phyloP scores from a whole-genome alignment of 1,284 basidiomycete genomes.

The Cutaneotrichosporon sp. region DNA sequence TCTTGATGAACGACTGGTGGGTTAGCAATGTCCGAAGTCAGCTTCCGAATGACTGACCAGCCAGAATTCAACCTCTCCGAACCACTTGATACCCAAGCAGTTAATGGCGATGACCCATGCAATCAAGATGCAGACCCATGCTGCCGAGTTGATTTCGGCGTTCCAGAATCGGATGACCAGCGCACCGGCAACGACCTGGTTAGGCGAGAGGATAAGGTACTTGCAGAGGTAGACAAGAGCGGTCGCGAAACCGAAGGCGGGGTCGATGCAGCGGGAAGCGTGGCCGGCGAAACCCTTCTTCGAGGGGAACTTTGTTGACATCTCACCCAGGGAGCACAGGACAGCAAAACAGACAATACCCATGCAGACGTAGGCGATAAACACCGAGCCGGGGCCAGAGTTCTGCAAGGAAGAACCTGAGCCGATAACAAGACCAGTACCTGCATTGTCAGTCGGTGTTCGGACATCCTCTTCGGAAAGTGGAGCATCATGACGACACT shows the following conservation, averaged over 20 bases:
- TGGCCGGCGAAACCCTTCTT: constrained; percentile 45
- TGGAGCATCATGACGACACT: too few species aligned
- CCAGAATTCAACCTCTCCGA: constrained; percentile 60
- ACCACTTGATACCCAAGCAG: constrained; percentile 65
- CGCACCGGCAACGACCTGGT: constrained; percentile 48
- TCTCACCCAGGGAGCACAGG: constrained; percentile 46
- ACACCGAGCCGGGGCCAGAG: constrained; percentile 50
- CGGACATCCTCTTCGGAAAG: too few species aligned
- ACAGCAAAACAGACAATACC: constrained; percentile 37
- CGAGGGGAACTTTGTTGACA: constrained; percentile 40
- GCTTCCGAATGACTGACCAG: too few species aligned
- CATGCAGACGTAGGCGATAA: constrained; percentile 50
- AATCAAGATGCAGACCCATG: constrained; percentile 48
- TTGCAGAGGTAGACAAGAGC: constrained; percentile 47
- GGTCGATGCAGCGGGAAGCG: constrained; percentile 38
- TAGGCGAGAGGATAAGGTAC: constrained; percentile 56
- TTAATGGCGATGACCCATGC: constrained; percentile 51
- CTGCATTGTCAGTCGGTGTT: constrained; percentile 7
- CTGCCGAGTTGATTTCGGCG: constrained; percentile 33
- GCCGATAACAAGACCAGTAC: constrained; percentile 71
- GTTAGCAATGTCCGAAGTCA: too few species aligned
- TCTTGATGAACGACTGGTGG: constrained; percentile 54
- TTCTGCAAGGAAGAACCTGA: constrained; percentile 49
- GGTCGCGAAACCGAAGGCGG: constrained; percentile 36
- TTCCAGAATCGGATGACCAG: constrained; percentile 46